These are phyloP conservation scores for Salix suchowensis DNA, from an alignment of 345 rosid genomes.

Conservation along the genomic window DNA sequence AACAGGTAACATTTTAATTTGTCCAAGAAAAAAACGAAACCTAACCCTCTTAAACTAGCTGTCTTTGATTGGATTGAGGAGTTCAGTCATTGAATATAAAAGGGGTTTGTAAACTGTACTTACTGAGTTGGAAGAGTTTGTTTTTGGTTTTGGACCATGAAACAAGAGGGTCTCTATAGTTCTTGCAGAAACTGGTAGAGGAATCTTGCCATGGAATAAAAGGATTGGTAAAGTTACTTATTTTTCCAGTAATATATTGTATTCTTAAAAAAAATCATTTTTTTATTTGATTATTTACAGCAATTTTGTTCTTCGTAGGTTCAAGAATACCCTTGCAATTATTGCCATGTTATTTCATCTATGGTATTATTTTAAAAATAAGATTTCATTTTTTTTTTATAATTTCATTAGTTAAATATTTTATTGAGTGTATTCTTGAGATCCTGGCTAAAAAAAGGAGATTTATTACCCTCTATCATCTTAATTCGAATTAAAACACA, in stretches of 20 bases:
- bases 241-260: not conserved
- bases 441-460: too few relatives aligned
- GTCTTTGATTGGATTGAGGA: constrained; percentile 12
- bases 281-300: not conserved
- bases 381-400: too few relatives aligned
- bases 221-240: not conserved
- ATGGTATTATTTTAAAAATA: too few relatives aligned
- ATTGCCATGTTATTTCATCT: too few relatives aligned
- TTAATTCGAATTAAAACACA: too few relatives aligned
- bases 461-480: too few relatives aligned
- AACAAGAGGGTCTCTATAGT: constrained; percentile 5
- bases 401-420: too few relatives aligned
- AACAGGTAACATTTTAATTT: constrained; percentile 9
- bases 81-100: not conserved
- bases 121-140: too few relatives aligned
- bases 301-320: too few relatives aligned
- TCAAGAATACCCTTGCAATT: too few relatives aligned
- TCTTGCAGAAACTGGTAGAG: constrained; percentile 6
- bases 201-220: constrained; percentile 12
- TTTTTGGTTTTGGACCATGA: not conserved
- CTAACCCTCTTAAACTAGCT: constrained; percentile 22
- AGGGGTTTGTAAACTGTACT: not conserved
- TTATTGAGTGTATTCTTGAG: too few relatives aligned
- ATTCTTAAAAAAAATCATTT: not conserved
- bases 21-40: constrained; percentile 1